Base-by-base conservation (phyloP, 305 asterid species). In the Fraxinus greggii region DNA sequence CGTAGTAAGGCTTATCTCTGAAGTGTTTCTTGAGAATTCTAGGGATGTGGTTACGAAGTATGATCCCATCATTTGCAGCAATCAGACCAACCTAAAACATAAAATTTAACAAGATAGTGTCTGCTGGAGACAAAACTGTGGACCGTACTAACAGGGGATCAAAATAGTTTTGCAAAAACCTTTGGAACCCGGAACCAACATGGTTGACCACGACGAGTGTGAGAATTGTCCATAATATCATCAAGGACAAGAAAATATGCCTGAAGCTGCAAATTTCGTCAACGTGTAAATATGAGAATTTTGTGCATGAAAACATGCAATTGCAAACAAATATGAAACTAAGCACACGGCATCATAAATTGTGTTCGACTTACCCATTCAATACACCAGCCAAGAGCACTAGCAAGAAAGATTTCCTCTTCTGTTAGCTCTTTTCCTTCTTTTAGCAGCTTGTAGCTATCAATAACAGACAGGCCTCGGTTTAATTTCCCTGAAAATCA, bases 241-340 rank as follows among this genome's bases (percentile, higher is more conserved):
- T 95, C 99, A n/a, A 89, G 97, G 79, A 95, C 98, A 54, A 95
- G 98, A 80, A 94, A 92, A 84, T 92, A 95, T 56, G 99, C 98
- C 86, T 95, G 99, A 85, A 95, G 95, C 99, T 95, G 95, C 81
- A 89, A 73, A 36, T 75, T 81, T 38, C 35, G 78, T 72, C 80
- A 76, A 69, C n/a, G 63, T 17, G 75, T 76, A 56, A 65, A 75
- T 89, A 69, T 4, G 79, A 79, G 81, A 76, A 42, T 31, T 35
- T 76, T 36, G 23, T 17, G 61, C 61, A 51, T 5, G 61, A 51
- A 51, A 51, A 23, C 82, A 54, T 40, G 23, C 74, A 28, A 76
- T 40, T 54, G 17, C 76, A 69, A 48, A 81, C 21, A 70, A 36
- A 65, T 75, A 21, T 59, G 76, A 77, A 28, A 48, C 74, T 80